These are phyloP conservation scores for Ceratonia siliqua DNA, from an alignment of 306 rosid species.

Conservation along the genomic window DNA sequence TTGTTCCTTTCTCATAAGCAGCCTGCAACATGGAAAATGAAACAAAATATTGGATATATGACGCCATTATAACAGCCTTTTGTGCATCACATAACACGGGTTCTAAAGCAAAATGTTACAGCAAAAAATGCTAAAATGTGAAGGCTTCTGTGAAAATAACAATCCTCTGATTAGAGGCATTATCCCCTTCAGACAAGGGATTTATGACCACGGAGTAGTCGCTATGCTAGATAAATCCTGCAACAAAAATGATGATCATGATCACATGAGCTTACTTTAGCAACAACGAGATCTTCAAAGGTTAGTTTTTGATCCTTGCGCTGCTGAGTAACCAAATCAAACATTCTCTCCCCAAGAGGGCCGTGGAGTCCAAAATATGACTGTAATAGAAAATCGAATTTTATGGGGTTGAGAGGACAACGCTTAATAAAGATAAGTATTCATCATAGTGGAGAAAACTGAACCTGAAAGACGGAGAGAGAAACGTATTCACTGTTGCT, in stretches of 20 bases:
- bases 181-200: background rate
- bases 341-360: conserved; percentile 73
- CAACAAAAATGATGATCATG: conserved; percentile 1
- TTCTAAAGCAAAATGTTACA: background rate
- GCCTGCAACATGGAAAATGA: conserved; percentile 43
- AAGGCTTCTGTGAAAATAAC: conserved; percentile 16
- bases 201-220: background rate
- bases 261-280: conserved; percentile 59
- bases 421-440: background rate
- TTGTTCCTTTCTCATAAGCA: conserved; percentile 68
- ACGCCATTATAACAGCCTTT: background rate
- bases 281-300: conserved; percentile 79
- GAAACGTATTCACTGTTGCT: conserved; percentile 51
- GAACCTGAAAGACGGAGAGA: conserved; percentile 70
- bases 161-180: background rate
- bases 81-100: background rate
- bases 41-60: conserved; percentile 9
- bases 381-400: conserved; percentile 33
- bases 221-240: background rate
- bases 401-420: background rate
- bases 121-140: background rate
- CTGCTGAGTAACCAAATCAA: conserved; percentile 69
- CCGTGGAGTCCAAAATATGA: conserved; percentile 59
- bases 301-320: conserved; percentile 78
- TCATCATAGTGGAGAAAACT: conserved; percentile 11